phyloP scores from a whole-genome alignment of 1,139 yeast genomes.

The Arxiozyma bovina region DNA sequence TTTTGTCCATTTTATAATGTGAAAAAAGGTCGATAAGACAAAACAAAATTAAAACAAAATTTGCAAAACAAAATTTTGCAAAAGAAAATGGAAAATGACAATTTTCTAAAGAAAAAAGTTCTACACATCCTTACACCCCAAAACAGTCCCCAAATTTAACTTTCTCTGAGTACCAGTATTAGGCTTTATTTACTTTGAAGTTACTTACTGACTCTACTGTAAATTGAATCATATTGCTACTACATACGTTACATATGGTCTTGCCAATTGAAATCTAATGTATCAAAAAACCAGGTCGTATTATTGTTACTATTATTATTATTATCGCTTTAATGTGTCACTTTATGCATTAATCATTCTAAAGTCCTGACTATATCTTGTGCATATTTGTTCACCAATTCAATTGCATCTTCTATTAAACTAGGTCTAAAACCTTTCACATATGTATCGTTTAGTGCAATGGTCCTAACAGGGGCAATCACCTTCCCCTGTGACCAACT shows the following conservation, averaged over 20 bases:
- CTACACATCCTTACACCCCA: neutral
- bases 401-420: constrained; percentile 19
- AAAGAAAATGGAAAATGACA: too few species aligned
- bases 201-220: too few species aligned
- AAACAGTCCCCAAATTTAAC: neutral
- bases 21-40: too few species aligned
- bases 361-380: constrained; percentile 25
- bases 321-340: neutral
- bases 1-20: too few species aligned
- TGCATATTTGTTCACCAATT: constrained; percentile 24
- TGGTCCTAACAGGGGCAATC: constrained; percentile 53
- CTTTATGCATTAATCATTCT: neutral
- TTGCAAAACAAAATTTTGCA: too few species aligned
- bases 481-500: constrained; percentile 61
- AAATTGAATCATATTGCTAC: too few species aligned
- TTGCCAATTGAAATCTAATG: too few species aligned
- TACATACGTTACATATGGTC: neutral
- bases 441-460: constrained; percentile 37
- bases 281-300: too few species aligned
- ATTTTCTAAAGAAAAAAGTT: neutral
- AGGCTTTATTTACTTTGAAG: too few species aligned
- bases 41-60: too few species aligned
- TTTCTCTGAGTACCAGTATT: too few species aligned
- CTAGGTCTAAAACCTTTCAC: constrained; percentile 24
- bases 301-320: too few species aligned